Evolutionary conservation across 1,284 basidiomycete genomes (phyloP).

Genomic region (Erythrobasidium hasegawianum): DNA sequence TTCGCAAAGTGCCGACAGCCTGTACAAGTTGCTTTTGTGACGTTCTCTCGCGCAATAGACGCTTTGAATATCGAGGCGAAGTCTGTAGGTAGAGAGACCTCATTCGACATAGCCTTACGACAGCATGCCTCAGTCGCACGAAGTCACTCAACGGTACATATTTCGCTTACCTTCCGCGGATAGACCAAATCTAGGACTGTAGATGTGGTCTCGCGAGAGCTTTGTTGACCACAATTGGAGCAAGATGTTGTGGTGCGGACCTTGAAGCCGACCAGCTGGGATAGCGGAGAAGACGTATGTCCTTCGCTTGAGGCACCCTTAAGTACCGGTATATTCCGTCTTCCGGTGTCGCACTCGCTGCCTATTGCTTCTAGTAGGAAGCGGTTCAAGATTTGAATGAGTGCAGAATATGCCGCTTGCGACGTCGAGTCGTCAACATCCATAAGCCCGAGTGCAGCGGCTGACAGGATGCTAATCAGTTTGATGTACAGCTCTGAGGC

Average conservation of each 20-base stretch:
- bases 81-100: constrained; percentile 55
- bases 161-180: constrained; percentile 64
- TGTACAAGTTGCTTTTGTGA: constrained; percentile 79
- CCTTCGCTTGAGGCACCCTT: constrained; percentile 14
- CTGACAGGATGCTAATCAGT: constrained; percentile 55
- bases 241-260: constrained; percentile 72
- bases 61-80: constrained; percentile 69
- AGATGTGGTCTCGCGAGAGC: constrained; percentile 68
- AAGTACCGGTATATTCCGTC: constrained; percentile 11
- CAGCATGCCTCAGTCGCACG: not conserved
- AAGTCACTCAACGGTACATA: constrained; percentile 2
- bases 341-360: constrained; percentile 53
- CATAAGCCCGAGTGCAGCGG: constrained; percentile 79
- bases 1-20: constrained; percentile 72
- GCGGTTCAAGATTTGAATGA: constrained; percentile 91
- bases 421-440: constrained; percentile 77
- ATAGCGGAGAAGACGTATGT: constrained; percentile 61
- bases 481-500: not conserved
- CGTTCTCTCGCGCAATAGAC: constrained; percentile 75
- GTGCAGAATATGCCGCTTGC: constrained; percentile 66
- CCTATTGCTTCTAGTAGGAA: constrained; percentile 80
- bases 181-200: constrained; percentile 86
- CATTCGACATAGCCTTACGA: constrained; percentile 54
- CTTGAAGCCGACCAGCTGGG: constrained; percentile 74
- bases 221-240: constrained; percentile 64